phyloP scores from a whole-genome alignment of 495 filamentous ascomycete species.

The Eremomyces bilateralis region DNA sequence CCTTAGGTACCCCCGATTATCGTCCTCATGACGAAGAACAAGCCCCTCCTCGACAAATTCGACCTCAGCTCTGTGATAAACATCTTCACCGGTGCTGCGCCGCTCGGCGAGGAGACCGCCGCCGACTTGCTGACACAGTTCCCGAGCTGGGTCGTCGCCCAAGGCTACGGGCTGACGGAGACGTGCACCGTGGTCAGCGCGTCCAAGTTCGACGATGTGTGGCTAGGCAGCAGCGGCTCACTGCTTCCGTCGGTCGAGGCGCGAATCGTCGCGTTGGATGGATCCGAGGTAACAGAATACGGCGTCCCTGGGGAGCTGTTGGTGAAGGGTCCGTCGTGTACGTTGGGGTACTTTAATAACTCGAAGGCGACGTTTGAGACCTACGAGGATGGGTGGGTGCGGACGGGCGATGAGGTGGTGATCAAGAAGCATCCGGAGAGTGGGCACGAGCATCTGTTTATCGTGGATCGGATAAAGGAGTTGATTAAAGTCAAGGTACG shows the following conservation, averaged over 20 bases:
- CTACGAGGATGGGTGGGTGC: constrained; percentile 61
- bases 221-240: constrained; percentile 50
- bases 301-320: constrained; percentile 64
- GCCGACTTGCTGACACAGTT: constrained; percentile 40
- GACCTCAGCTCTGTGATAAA: constrained; percentile 46
- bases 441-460: constrained; percentile 57
- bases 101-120: constrained; percentile 59
- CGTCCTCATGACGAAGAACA: constrained; percentile 53
- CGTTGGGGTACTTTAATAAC: constrained; percentile 70
- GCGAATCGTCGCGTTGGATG: constrained; percentile 50
- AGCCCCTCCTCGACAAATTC: constrained; percentile 38
- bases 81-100: constrained; percentile 67
- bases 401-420: constrained; percentile 69
- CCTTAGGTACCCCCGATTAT: constrained; percentile 65
- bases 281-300: constrained; percentile 51
- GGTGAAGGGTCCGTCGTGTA: constrained; percentile 52
- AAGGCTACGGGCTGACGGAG: constrained; percentile 80
- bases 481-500: constrained; percentile 81
- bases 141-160: constrained; percentile 43
- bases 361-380: constrained; percentile 64
- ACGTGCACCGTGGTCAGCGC: constrained; percentile 51
- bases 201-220: constrained; percentile 43
- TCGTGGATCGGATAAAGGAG: constrained; percentile 83
- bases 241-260: constrained; percentile 45
- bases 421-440: constrained; percentile 32